phyloP scores from a whole-genome alignment of 192 early-diverging fungal species.

The Rhizoclosmatium globosum region DNA sequence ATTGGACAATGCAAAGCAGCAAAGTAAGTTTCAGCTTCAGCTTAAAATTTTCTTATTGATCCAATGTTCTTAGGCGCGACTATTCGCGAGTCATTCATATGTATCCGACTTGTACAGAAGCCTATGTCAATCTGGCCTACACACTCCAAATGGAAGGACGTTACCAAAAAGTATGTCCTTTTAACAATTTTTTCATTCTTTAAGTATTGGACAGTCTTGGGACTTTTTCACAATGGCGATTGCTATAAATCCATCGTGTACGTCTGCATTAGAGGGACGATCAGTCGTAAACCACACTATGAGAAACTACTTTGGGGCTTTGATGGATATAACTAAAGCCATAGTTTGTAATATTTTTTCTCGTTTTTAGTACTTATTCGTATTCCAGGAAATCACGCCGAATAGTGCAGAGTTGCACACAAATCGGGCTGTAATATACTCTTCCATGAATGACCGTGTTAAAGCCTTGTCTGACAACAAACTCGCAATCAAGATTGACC shows the following conservation, averaged over 20 bases:
- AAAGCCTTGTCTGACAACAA: slow-evolving; percentile 63
- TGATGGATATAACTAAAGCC: slow-evolving; percentile 61
- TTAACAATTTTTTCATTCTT: slow-evolving; percentile 3
- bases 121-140: slow-evolving; percentile 63
- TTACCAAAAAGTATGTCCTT: slow-evolving; percentile 43
- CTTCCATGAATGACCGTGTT: slow-evolving; percentile 53
- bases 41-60: not conserved
- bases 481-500: slow-evolving; percentile 55
- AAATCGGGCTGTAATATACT: slow-evolving; percentile 59
- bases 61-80: slow-evolving; percentile 45
- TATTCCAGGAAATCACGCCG: slow-evolving; percentile 49
- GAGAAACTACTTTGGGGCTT: slow-evolving; percentile 59
- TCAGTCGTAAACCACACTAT: slow-evolving; percentile 51
- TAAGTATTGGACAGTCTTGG: slow-evolving; percentile 48
- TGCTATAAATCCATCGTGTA: slow-evolving; percentile 52
- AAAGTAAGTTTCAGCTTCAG: slow-evolving; percentile 16
- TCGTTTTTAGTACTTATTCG: not conserved
- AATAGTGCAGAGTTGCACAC: slow-evolving; percentile 58
- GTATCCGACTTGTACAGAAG: slow-evolving; percentile 58
- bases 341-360: slow-evolving; percentile 40
- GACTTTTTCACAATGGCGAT: slow-evolving; percentile 55
- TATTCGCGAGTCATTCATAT: slow-evolving; percentile 63
- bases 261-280: slow-evolving; percentile 62
- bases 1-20: slow-evolving; percentile 32
- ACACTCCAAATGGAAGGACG: slow-evolving; percentile 55